phyloP scores from a whole-genome alignment of 129 eudicot species.

The Erigeron canadensis region DNA sequence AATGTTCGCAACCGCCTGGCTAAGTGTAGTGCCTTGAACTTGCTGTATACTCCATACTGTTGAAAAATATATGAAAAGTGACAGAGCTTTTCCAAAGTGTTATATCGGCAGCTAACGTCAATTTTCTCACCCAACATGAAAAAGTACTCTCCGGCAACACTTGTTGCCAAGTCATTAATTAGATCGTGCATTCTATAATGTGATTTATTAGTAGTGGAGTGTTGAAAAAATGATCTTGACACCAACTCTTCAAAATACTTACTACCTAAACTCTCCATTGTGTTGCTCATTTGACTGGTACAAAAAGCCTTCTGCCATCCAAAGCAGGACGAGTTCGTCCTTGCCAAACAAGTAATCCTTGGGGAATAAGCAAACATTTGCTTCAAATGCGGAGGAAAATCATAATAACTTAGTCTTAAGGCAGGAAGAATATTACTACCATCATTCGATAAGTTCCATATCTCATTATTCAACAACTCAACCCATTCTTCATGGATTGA shows the following conservation, averaged over 20 bases:
- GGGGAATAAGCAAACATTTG: slow-evolving; percentile 36
- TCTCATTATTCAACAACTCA: slow-evolving; percentile 20
- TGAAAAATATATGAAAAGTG: slow-evolving; percentile 39
- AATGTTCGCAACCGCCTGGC: slow-evolving; percentile 42
- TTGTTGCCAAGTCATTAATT: slow-evolving; percentile 32
- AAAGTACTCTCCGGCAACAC: slow-evolving; percentile 33
- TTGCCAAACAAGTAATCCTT: slow-evolving; percentile 35
- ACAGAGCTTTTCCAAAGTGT: slow-evolving; percentile 27
- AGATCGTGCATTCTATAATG: slow-evolving; percentile 35
- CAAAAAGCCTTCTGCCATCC: slow-evolving; percentile 43
- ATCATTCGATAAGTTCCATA: slow-evolving; percentile 24
- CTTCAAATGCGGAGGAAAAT: slow-evolving; percentile 39
- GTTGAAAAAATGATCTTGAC: slow-evolving; percentile 30
- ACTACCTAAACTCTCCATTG: slow-evolving; percentile 32
- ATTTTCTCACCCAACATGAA: slow-evolving; percentile 27
- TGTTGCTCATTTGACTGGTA: slow-evolving; percentile 4
- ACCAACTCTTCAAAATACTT: slow-evolving; percentile 23
- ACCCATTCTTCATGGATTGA: slow-evolving; percentile 21
- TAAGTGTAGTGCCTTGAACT: slow-evolving; percentile 24
- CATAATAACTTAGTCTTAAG: slow-evolving; percentile 36
- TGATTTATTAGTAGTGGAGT: neutral
- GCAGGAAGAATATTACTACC: slow-evolving; percentile 43
- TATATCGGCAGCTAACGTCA: neutral
- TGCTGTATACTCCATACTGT: slow-evolving; percentile 22
- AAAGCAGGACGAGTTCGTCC: slow-evolving; percentile 19